phyloP scores from a whole-genome alignment of 2,329 filamentous ascomycete species.

The Trichoderma semiorbis region DNA sequence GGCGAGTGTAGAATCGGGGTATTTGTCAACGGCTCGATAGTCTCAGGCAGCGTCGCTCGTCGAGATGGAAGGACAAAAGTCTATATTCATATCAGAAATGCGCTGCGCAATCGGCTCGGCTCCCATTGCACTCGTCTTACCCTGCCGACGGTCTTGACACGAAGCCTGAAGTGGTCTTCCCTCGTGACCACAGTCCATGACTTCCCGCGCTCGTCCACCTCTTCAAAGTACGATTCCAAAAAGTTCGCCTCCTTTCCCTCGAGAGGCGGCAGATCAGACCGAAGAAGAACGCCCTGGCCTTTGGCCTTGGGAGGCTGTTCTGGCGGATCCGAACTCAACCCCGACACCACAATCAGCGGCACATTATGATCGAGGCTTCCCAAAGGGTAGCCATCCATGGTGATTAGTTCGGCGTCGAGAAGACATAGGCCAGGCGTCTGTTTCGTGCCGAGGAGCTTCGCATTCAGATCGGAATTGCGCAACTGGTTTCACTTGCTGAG shows the following conservation, averaged over 20 bases:
- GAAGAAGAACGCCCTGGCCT: conserved; percentile 58
- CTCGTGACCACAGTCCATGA: conserved; percentile 64
- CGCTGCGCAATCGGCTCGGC: neutral
- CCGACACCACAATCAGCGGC: conserved; percentile 78
- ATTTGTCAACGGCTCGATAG: conserved; percentile 45
- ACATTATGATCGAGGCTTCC: conserved; percentile 85
- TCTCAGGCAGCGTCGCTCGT: conserved; percentile 51
- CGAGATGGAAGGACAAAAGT: conserved; percentile 56
- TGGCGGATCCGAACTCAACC: conserved; percentile 53
- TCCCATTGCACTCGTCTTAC: conserved; percentile 50
- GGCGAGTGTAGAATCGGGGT: conserved; percentile 75
- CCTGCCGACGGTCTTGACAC: conserved; percentile 72
- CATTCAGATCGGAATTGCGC: conserved; percentile 14
- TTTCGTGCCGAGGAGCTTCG: neutral
- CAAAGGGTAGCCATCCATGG: conserved; percentile 75
- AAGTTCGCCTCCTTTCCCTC: conserved; percentile 61
- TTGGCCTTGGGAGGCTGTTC: conserved; percentile 50
- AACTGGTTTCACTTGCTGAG: neutral
- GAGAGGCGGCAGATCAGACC: conserved; percentile 67
- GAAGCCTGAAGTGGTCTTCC: conserved; percentile 57
- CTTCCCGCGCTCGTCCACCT: conserved; percentile 59
- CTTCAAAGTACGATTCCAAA: conserved; percentile 63
- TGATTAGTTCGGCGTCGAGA: conserved; percentile 21
- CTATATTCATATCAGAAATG: conserved; percentile 37
- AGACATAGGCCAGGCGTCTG: conserved; percentile 18